Evolutionary conservation across 2,329 filamentous ascomycete species (phyloP).

Genomic region (Diaporthe nobilis): DNA sequence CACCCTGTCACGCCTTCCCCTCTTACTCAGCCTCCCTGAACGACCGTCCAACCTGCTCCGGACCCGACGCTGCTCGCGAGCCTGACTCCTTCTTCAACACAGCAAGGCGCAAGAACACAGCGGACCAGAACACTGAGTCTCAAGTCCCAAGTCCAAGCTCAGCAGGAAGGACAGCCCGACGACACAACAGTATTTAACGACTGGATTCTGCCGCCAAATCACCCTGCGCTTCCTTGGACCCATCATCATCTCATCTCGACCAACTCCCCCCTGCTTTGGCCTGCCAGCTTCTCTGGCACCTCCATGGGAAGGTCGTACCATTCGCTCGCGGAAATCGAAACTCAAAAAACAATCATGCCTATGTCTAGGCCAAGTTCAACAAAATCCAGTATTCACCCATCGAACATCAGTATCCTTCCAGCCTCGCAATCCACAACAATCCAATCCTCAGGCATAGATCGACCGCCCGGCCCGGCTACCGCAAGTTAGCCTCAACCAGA

Average conservation of each 20-base stretch:
- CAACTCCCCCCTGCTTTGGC: constrained; percentile 30
- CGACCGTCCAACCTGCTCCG: constrained; percentile 25
- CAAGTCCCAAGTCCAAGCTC: constrained; percentile 27
- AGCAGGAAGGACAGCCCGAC: constrained; percentile 31
- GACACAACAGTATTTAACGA: constrained; percentile 1
- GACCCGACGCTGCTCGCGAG: constrained; percentile 11
- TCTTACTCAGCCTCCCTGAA: constrained; percentile 38
- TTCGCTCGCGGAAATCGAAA: constrained; percentile 36
- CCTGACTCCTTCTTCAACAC: constrained; percentile 31
- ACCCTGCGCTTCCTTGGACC: constrained; percentile 23
- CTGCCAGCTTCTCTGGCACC: constrained; percentile 38
- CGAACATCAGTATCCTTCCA: constrained; percentile 40
- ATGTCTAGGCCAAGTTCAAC: constrained; percentile 37
- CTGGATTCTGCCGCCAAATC: constrained; percentile 25
- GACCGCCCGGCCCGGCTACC: constrained; percentile 37
- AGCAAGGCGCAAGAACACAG: constrained; percentile 22
- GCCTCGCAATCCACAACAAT: constrained; percentile 28
- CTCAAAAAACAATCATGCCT: constrained; percentile 38
- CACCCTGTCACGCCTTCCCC: constrained; percentile 37
- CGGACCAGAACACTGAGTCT: constrained; percentile 10
- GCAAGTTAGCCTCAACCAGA: constrained; percentile 31
- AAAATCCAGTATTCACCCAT: constrained; percentile 39
- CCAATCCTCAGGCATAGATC: constrained; percentile 35
- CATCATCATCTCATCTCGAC: constrained; percentile 38
- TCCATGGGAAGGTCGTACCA: constrained; percentile 38